Percentiles rank a stretch among this genome's conserved stretches.
phyloP scores from a whole-genome alignment of 148 eudicot species.

The Silene conica region DNA sequence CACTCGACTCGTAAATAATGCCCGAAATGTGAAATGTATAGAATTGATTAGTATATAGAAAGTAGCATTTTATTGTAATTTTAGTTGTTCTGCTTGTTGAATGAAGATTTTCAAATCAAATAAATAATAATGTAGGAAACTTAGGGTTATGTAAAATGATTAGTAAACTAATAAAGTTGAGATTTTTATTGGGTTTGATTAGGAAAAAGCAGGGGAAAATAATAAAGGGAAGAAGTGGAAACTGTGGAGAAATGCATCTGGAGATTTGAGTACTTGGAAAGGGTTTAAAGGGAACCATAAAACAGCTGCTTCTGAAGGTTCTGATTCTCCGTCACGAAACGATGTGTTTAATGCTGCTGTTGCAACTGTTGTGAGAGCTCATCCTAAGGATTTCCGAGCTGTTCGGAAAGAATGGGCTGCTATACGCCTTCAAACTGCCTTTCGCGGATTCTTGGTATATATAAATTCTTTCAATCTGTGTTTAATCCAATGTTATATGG shows the following conservation, averaged over 20 bases:
- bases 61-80: too few relatives aligned
- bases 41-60: too few relatives aligned
- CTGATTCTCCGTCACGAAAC: constrained; percentile 56
- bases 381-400: constrained; percentile 70
- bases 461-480: background rate
- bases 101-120: too few relatives aligned
- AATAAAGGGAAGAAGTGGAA: constrained; percentile 79
- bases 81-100: background rate
- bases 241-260: constrained; percentile 84
- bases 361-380: constrained; percentile 79
- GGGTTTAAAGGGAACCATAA: constrained; percentile 52
- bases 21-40: too few relatives aligned
- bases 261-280: constrained; percentile 68
- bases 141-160: too few relatives aligned
- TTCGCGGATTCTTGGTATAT: constrained; percentile 80
- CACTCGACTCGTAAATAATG: too few relatives aligned
- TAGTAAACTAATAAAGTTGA: background rate
- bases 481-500: too few relatives aligned
- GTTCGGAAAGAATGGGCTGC: constrained; percentile 95
- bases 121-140: too few relatives aligned
- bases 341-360: constrained; percentile 70
- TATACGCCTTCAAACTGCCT: constrained; percentile 87
- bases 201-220: constrained; percentile 48
- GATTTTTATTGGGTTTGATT: background rate
- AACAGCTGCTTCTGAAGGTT: constrained; percentile 57